Conservation (phyloP, 2,329 filamentous ascomycete species). For the Verticillium longisporum region DNA sequence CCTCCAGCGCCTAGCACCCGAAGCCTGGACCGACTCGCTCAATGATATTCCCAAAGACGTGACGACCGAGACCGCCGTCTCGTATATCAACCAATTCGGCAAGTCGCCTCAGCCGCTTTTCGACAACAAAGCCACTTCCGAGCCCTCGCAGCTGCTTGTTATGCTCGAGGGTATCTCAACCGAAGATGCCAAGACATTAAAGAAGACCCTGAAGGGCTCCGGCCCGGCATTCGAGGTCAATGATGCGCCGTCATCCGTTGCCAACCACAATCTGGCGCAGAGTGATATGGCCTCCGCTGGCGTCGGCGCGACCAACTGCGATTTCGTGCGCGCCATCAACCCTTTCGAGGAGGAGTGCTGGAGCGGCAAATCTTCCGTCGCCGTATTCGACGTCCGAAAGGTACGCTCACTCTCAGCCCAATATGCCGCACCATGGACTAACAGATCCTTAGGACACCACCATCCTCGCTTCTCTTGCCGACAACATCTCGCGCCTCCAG, state of each 20-base stretch:
- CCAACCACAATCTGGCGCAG: slow-evolving; percentile 34
- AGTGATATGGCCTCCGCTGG: slow-evolving; percentile 33
- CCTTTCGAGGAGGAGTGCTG: slow-evolving; percentile 38
- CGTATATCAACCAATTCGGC: slow-evolving; percentile 54
- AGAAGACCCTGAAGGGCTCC: slow-evolving; percentile 31
- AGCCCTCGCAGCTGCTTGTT: slow-evolving; percentile 50
- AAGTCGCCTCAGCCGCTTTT: slow-evolving; percentile 46
- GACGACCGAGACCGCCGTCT: slow-evolving; percentile 40
- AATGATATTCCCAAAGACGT: slow-evolving; percentile 36
- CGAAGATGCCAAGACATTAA: slow-evolving; percentile 32
- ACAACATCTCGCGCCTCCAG: slow-evolving; percentile 36
- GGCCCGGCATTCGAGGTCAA: slow-evolving; percentile 42
- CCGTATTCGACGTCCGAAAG: slow-evolving; percentile 36
- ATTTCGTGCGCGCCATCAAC: slow-evolving; percentile 30
- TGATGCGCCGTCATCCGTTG: slow-evolving; percentile 34
- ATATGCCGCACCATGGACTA: background rate
- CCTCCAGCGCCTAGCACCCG: slow-evolving; percentile 46
- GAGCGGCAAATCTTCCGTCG: slow-evolving; percentile 32
- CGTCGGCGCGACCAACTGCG: slow-evolving; percentile 28
- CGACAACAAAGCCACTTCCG: slow-evolving; percentile 21
- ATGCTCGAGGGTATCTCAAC: slow-evolving; percentile 50
- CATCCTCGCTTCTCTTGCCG: slow-evolving; percentile 34
- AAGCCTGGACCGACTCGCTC: slow-evolving; percentile 35
- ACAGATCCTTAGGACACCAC: slow-evolving; percentile 25
- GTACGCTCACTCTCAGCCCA: slow-evolving; percentile 19